Conservation (phyloP, 306 rosid species). For the Cucumis hystrix region DNA sequence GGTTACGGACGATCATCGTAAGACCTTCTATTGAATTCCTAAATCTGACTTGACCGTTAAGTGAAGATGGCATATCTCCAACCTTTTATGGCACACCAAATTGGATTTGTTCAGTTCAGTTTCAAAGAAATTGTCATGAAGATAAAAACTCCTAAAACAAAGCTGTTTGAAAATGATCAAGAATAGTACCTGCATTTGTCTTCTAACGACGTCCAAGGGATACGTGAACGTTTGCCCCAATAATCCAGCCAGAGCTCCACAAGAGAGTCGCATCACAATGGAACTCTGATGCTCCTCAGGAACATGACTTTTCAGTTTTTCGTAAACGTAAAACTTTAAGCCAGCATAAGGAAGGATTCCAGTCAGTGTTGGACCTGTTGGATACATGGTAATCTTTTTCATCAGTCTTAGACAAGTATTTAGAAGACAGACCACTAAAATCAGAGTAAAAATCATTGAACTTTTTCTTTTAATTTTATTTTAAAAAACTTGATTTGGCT, state of each 20-base stretch:
- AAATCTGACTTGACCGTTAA: slow-evolving; percentile 35
- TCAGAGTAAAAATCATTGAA: too few species aligned
- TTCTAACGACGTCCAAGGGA: slow-evolving; percentile 91
- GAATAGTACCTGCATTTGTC: slow-evolving; percentile 86
- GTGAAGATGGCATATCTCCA: slow-evolving; percentile 38
- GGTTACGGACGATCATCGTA: slow-evolving; percentile 41
- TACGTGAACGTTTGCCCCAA: slow-evolving; percentile 93
- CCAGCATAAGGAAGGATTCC: slow-evolving; percentile 98
- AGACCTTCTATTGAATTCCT: slow-evolving; percentile 59
- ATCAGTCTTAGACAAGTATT: neutral
- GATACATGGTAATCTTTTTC: neutral
- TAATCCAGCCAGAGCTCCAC: slow-evolving; percentile 94
- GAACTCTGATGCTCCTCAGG: slow-evolving; percentile 82
- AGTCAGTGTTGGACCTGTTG: slow-evolving; percentile 70
- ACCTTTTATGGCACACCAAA: slow-evolving; percentile 30
- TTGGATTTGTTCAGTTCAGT: neutral
- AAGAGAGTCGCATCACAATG: slow-evolving; percentile 66
- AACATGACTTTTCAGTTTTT: slow-evolving; percentile 58
- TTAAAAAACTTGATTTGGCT: too few species aligned
- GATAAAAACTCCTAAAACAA: neutral
- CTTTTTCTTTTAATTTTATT: too few species aligned
- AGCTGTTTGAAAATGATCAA: neutral
- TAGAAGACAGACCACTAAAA: too few species aligned
- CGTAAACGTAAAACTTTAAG: slow-evolving; percentile 78
- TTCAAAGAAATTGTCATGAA: neutral